Conservation (phyloP, 257 asterid species). For the Forsythia suspensa region DNA sequence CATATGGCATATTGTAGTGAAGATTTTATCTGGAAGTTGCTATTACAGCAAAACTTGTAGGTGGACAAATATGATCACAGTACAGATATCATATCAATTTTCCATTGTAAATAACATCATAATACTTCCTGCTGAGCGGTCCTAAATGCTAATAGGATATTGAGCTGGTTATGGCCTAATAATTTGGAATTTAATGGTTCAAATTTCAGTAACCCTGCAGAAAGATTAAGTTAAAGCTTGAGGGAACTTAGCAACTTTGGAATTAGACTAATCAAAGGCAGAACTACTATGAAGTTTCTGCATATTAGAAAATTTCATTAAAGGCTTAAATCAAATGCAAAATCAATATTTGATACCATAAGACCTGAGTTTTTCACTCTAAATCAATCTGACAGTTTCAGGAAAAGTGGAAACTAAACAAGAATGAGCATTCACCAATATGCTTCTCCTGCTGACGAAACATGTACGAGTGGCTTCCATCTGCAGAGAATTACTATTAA, state of each 20-base stretch:
- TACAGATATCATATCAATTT: neutral
- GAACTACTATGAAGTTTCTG: neutral
- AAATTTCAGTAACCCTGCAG: neutral
- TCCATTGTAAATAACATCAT: neutral
- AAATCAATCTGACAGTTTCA: neutral
- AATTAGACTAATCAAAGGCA: neutral
- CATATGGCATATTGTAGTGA: neutral
- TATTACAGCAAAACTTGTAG: neutral
- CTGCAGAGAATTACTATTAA: constrained; percentile 45
- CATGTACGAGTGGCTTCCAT: constrained; percentile 90
- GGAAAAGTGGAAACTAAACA: constrained; percentile 12
- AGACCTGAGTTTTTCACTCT: neutral
- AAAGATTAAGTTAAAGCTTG: constrained; percentile 1
- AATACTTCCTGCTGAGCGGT: neutral
- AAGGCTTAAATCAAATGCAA: neutral
- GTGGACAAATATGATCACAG: neutral
- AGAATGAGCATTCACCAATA: constrained; percentile 55
- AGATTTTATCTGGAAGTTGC: neutral
- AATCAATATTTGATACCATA: neutral
- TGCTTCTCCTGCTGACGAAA: constrained; percentile 86
- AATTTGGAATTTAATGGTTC: neutral
- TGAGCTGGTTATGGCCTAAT: neutral
- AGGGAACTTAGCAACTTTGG: constrained; percentile 6
- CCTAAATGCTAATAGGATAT: neutral
- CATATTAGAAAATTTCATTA: neutral